A percentile compares a stretch with the other conserved stretches of the same genome.
phyloP scores from a whole-genome alignment of 2,329 filamentous ascomycete species.

The Bipolaris oryzae region DNA sequence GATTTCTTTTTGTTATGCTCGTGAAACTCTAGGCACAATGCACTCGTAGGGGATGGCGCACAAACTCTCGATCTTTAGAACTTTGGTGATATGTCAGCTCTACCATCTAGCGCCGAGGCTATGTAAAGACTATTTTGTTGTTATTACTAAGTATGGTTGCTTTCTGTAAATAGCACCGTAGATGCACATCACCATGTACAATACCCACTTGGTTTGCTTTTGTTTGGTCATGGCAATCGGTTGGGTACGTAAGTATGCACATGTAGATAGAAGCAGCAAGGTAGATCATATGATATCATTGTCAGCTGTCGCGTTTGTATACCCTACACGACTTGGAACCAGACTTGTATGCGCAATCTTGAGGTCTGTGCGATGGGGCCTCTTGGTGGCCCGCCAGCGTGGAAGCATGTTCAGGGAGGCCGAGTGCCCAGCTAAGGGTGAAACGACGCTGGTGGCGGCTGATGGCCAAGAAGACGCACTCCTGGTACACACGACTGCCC shows the following conservation, averaged over 20 bases:
- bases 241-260: no score
- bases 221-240: neutral
- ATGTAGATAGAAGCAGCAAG: neutral
- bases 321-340: neutral
- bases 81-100: neutral
- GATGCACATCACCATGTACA: neutral
- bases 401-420: neutral
- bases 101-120: neutral
- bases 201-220: neutral
- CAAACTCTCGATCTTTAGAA: neutral
- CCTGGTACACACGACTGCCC: no score
- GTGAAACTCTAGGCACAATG: neutral
- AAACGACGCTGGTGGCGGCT: slow-evolving; percentile 13
- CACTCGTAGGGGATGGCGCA: neutral
- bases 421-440: neutral
- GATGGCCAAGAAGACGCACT: neutral
- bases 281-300: slow-evolving; percentile 16
- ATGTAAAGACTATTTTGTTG: neutral
- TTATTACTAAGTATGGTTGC: neutral
- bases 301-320: neutral
- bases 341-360: neutral
- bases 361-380: neutral
- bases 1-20: neutral
- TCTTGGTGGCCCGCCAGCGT: neutral
- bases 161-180: slow-evolving; percentile 10